Base-by-base conservation (phyloP, 352 stramenopile species). In the Pythium phragmitis region DNA sequence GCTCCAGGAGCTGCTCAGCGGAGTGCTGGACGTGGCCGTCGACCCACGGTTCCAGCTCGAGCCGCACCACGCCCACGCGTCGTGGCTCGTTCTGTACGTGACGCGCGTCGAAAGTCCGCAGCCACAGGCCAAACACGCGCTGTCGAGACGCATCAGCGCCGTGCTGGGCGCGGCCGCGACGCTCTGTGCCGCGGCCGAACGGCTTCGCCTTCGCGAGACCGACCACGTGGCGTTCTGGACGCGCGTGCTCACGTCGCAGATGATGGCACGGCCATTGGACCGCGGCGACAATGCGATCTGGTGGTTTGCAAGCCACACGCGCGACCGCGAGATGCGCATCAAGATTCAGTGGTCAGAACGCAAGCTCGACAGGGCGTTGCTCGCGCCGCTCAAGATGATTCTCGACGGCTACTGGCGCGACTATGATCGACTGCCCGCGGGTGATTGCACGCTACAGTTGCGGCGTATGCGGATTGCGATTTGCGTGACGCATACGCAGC, bases 221-320 rank as follows among this genome's bases (percentile, higher is more conserved):
- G 33, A 53, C 28, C 59, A 66, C 16, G 23, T 49, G 19, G 59
- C 59, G 50, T 66, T 66, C 41, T 66, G 59, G 59, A 66, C 59
- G 49, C 59, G 59, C 12, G 59, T 66, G 30, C 42, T 66, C 17
- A 55, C 59, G 42, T 66, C 59, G 41, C 50, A 60, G 59, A 66
- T 66, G 59, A 66, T 66, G 59, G 59, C 50, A 30, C 39, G 50
- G 17, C 59, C 59, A 50, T 41, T 53, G 30, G 45, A 36, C 41
- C 17, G 33, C 30, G 50, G 50, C 30, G 59, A 66, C 41, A 33
- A 39, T 23, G 30, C 59, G 50, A 66, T 66, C 33, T 37, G 21
- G 59, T 49, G 59, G 49, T 59, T 66, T 37, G 41, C 59, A 14
- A 34, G 26, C 28, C 59, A 66, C 42, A 46, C 42, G 5, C 59